Conservation (phyloP, 345 rosid genomes). For the Salix exigua region DNA sequence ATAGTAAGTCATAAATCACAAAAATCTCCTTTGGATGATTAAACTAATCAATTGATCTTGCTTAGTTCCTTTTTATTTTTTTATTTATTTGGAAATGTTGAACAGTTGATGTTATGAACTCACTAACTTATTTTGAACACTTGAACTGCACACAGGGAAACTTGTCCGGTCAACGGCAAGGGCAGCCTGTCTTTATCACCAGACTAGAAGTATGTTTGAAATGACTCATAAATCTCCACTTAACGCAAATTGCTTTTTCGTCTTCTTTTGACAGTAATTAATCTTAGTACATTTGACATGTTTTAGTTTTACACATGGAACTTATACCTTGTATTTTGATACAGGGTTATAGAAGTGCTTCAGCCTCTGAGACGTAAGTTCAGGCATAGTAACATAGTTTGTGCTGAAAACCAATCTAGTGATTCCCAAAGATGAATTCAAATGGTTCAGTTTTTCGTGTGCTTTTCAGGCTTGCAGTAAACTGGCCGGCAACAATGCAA, state of each 20-base stretch:
- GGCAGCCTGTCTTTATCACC: conserved; percentile 97
- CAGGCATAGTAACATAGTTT: not conserved
- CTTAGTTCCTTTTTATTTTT: not conserved
- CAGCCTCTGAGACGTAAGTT: conserved; percentile 91
- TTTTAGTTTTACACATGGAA: conserved; percentile 2
- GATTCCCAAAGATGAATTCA: not conserved
- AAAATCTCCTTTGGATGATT: not conserved
- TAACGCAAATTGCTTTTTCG: conserved; percentile 9
- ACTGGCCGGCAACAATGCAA: conserved; percentile 95
- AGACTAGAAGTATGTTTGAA: conserved; percentile 68
- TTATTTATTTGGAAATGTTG: not conserved
- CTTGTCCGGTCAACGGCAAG: conserved; percentile 91
- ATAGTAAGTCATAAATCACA: not conserved
- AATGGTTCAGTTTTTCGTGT: conserved; percentile 2
- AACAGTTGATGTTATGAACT: not conserved
- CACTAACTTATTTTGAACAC: conserved; percentile 10
- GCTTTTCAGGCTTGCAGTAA: conserved; percentile 81
- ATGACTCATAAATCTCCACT: not conserved
- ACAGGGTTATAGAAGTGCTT: conserved; percentile 89
- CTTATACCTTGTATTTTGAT: conserved; percentile 23
- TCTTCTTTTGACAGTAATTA: not conserved
- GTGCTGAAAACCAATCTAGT: not conserved
- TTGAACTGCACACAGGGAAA: conserved; percentile 59
- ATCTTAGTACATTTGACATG: not conserved
- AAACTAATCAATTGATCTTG: not conserved